Evolutionary conservation across 163 green algal genomes (phyloP).

Genomic region (Chlamydomonas reinhardtii): DNA sequence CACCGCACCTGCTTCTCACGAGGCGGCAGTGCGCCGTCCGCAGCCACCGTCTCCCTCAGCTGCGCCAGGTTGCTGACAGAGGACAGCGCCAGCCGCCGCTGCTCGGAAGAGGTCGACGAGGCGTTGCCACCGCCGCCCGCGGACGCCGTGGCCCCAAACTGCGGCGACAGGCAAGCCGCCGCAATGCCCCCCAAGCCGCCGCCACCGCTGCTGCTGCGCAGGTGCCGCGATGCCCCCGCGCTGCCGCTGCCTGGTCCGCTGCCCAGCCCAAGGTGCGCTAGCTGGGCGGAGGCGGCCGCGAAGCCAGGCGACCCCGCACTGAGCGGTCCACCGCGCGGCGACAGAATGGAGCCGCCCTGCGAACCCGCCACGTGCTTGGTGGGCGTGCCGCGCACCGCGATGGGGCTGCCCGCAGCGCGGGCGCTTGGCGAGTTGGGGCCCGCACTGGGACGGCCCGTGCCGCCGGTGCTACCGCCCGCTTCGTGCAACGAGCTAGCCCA

Average conservation of each 20-base stretch:
- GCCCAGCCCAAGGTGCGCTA: neutral
- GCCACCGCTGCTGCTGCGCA: neutral
- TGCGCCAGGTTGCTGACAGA: constrained; percentile 21
- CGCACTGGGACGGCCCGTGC: no score
- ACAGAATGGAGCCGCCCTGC: neutral
- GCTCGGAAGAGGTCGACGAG: neutral
- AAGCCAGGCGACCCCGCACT: neutral
- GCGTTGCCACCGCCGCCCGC: neutral
- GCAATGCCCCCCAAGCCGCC: neutral
- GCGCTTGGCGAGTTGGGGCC: no score
- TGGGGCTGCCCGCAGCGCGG: constrained; percentile 4
- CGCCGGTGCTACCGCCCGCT: no score
- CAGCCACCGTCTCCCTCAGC: constrained; percentile 22
- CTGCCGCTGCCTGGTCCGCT: neutral
- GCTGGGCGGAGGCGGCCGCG: neutral
- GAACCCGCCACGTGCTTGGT: constrained; percentile 10
- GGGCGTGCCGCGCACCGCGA: neutral
- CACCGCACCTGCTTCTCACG: constrained; percentile 15
- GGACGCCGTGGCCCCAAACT: neutral
- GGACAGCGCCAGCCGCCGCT: neutral
- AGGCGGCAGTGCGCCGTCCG: neutral
- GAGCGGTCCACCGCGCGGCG: neutral
- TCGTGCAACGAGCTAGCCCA: no score
- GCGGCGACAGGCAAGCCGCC: neutral
- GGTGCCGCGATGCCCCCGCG: neutral